Percentiles rank a stretch among this genome's conserved stretches.
phyloP scores from a whole-genome alignment of 208 protist genomes.

The Naegleria fowleri region DNA sequence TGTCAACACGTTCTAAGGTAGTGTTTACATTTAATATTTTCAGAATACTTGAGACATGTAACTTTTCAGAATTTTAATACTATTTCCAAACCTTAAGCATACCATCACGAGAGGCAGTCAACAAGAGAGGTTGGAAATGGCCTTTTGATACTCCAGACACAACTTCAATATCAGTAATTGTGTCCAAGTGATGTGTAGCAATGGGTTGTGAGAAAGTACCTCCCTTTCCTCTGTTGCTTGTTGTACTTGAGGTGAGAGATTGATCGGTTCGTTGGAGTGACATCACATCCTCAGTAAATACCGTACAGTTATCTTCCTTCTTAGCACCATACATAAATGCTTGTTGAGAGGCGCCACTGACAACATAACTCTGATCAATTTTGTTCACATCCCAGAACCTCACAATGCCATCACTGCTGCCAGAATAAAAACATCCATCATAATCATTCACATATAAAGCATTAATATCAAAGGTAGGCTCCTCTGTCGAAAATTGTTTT shows the following conservation, averaged over 20 bases:
- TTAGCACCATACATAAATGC: neutral
- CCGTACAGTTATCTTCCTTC: neutral
- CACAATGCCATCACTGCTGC: neutral
- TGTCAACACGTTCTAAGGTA: too few species aligned
- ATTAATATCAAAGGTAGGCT: neutral
- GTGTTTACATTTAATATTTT: too few species aligned
- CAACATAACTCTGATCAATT: neutral
- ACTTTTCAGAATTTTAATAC: neutral
- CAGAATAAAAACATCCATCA: neutral
- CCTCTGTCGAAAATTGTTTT: neutral
- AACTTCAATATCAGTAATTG: slow-evolving; percentile 14
- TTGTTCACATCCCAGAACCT: neutral
- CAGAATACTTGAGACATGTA: too few species aligned
- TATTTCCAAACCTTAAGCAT: slow-evolving; percentile 14
- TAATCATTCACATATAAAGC: neutral
- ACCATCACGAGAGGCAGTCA: slow-evolving; percentile 16
- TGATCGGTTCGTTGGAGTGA: neutral
- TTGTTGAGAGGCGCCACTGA: neutral
- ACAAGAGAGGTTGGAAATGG: neutral
- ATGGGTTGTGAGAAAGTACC: slow-evolving; percentile 6
- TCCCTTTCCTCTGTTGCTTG: neutral
- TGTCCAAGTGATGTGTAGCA: neutral
- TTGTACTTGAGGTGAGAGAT: neutral
- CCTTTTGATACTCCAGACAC: neutral
- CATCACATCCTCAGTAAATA: neutral